A percentile compares a stretch with the other conserved stretches of the same genome.
These are phyloP conservation scores for Lodderomyces oxycetoniae DNA, from an alignment of 1,139 yeast genomes.

Conservation along the genomic window DNA sequence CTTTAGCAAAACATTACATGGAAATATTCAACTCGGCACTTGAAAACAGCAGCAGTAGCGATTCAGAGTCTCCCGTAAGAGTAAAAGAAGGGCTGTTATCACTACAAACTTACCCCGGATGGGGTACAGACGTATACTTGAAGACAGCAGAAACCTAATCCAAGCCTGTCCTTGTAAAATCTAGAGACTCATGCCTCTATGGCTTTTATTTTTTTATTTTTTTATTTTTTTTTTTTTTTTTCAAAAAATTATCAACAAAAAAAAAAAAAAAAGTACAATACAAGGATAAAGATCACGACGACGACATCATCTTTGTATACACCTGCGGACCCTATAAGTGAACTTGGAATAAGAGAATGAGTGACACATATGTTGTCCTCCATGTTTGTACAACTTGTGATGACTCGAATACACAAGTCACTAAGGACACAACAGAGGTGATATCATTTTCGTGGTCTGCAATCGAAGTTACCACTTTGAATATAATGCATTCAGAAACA, in stretches of 20 bases:
- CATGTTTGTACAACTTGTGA: slow-evolving; percentile 68
- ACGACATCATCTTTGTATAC: no score
- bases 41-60: slow-evolving; percentile 8
- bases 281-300: background rate
- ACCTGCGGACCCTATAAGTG: no score
- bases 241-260: background rate
- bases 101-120: slow-evolving; percentile 75
- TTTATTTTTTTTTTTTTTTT: slow-evolving; percentile 1
- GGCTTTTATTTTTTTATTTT: background rate
- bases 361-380: slow-evolving; percentile 58
- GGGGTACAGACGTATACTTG: slow-evolving; percentile 60
- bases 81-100: slow-evolving; percentile 58
- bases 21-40: slow-evolving; percentile 40
- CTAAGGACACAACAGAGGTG: slow-evolving; percentile 62
- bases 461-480: slow-evolving; percentile 36
- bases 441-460: slow-evolving; percentile 65
- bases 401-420: slow-evolving; percentile 53
- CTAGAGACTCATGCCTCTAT: no score
- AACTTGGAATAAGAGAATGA: no score
- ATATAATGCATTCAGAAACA: slow-evolving; percentile 34
- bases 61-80: slow-evolving; percentile 5
- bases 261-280: background rate
- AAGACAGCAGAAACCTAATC: slow-evolving; percentile 25
- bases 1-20: slow-evolving; percentile 61
- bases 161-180: background rate